phyloP scores from a whole-genome alignment of 495 filamentous ascomycete genomes.

The Bombardia bombarda region DNA sequence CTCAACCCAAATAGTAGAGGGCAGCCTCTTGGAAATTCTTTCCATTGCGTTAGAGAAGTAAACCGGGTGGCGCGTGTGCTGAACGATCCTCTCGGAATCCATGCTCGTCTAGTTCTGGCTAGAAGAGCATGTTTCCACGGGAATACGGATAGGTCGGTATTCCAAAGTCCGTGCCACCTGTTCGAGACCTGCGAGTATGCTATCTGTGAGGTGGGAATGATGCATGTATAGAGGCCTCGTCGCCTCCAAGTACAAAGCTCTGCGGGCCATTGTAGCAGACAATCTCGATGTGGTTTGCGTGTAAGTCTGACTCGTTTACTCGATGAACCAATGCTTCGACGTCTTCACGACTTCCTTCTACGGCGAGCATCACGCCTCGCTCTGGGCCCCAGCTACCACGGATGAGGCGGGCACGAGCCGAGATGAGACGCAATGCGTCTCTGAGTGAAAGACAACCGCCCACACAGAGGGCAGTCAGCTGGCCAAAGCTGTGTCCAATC shows the following conservation, averaged over 20 bases:
- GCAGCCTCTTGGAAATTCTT: slow-evolving; percentile 27
- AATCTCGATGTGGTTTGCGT: slow-evolving; percentile 17
- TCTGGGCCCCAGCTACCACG: slow-evolving; percentile 30
- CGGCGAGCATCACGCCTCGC: slow-evolving; percentile 37
- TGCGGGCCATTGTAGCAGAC: slow-evolving; percentile 47
- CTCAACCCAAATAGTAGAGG: slow-evolving; percentile 37
- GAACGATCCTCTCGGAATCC: slow-evolving; percentile 32
- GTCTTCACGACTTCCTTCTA: slow-evolving; percentile 29
- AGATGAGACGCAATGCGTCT: slow-evolving; percentile 34
- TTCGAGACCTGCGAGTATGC: slow-evolving; percentile 20
- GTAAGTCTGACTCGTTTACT: slow-evolving; percentile 3
- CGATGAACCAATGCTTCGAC: slow-evolving; percentile 16
- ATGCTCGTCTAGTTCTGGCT: slow-evolving; percentile 24
- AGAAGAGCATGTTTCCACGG: slow-evolving; percentile 21
- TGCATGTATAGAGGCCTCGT: slow-evolving; percentile 32
- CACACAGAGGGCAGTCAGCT: slow-evolving; percentile 42
- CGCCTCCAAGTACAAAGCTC: slow-evolving; percentile 40
- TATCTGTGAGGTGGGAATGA: slow-evolving; percentile 33
- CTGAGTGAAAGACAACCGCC: slow-evolving; percentile 25
- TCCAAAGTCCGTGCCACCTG: slow-evolving; percentile 15
- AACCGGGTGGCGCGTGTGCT: slow-evolving; percentile 44
- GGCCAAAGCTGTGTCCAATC: slow-evolving; percentile 48
- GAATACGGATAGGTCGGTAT: slow-evolving; percentile 20
- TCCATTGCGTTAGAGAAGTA: slow-evolving; percentile 42
- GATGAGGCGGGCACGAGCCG: slow-evolving; percentile 32